Evolutionary conservation across 2,329 filamentous ascomycete genomes (phyloP), one percentile per base, ranked within the genome.

Genomic region (Metarhizium guizhouense): DNA sequence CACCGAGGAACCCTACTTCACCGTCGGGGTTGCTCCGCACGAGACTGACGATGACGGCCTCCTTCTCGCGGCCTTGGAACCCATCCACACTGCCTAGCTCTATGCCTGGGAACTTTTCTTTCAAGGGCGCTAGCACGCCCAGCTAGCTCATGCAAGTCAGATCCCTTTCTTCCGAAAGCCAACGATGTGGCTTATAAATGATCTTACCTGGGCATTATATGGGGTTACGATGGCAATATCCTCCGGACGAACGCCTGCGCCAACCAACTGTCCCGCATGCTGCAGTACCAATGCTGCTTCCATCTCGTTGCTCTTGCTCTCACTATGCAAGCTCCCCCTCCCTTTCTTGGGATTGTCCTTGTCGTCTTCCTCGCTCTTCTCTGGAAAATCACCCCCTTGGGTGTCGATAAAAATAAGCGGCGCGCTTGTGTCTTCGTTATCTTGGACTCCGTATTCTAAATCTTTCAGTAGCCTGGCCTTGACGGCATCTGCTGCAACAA

Each of bases 51-150:
- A 99, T 81, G 16, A 99, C 86, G 2, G 90, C 94, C 70, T 99
- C 94, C 72, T 99, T 99, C 72, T 99, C 94, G 18, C 94, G 84
- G 38, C 94, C 94, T 70, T 99, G 94, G 68, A 99, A 99, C 2
- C 93, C 94, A 70, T 99, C 94, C 2, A 99, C 90, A 64, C 90
- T 96, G 38, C 94, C 94, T n/a, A 99, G 78, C 70, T 99, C 94
- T 52, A 99, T 84, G 13, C 87, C 90, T 0, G 88, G 87, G 64
- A 87, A 95, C 43, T 77, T 75, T 58, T 94, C 88, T 67, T 93
- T 94, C 52, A 99, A 79, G 61, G 87, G 78, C 42, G 90, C 85
- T 53, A 97, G 76, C 11, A 95, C 72, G 4, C 88, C 86, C 40
- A 96, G 80, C 82, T 95, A 54, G 38, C 53, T 54, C 11, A 40